These are phyloP conservation scores for Colletotrichum sp. DNA, from an alignment of 2,329 filamentous ascomycete species.

Conservation along the genomic window DNA sequence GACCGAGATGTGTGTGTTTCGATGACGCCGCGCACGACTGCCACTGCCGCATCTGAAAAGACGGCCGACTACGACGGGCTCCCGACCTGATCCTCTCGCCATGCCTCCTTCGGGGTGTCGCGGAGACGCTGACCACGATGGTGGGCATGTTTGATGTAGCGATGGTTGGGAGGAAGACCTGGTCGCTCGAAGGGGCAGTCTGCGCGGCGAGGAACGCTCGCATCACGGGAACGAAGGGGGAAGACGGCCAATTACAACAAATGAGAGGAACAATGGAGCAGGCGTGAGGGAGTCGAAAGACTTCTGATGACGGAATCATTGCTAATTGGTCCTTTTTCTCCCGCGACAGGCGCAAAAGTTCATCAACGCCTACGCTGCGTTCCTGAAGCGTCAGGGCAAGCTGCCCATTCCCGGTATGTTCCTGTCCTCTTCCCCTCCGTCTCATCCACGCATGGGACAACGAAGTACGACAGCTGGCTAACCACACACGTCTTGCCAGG, in stretches of 20 bases:
- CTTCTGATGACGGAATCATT: conserved; percentile 74
- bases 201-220: neutral
- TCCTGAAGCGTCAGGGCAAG: conserved; percentile 95
- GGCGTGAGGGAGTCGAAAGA: conserved; percentile 76
- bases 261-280: conserved; percentile 52
- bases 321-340: conserved; percentile 62
- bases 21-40: conserved; percentile 12
- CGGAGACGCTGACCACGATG: neutral
- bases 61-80: accelerated
- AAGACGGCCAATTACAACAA: conserved; percentile 24
- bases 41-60: neutral
- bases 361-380: conserved; percentile 83
- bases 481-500: conserved; percentile 52
- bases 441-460: neutral
- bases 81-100: neutral
- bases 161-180: neutral
- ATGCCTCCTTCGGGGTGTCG: neutral
- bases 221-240: neutral
- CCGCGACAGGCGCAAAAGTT: conserved; percentile 79
- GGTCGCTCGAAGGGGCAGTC: neutral
- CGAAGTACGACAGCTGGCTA: neutral
- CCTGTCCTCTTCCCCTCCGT: neutral
- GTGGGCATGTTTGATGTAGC: neutral
- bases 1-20: neutral
- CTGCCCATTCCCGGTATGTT: conserved; percentile 84